Conservation (phyloP, 179 eudicot genomes). For the Gypsophila paniculata region DNA sequence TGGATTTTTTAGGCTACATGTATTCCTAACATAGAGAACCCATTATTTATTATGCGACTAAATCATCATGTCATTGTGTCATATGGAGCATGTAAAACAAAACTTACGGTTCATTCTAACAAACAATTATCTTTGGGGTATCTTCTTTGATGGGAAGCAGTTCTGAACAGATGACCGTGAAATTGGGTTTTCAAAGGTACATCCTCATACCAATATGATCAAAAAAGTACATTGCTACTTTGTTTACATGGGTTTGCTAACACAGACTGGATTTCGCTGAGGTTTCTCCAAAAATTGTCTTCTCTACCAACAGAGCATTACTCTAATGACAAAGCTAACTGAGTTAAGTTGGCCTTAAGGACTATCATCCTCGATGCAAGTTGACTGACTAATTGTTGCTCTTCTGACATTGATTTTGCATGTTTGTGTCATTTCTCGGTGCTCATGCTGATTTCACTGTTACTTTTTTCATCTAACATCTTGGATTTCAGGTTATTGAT, state of each 20-base stretch:
- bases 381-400: neutral
- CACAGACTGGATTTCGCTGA: neutral
- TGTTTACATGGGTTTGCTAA: neutral
- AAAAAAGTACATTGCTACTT: neutral
- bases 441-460: neutral
- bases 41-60: too few relatives aligned
- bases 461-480: slow-evolving; percentile 6
- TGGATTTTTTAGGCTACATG: too few relatives aligned
- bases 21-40: too few relatives aligned
- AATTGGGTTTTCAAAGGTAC: too few relatives aligned
- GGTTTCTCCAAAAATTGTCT: neutral
- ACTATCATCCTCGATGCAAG: neutral
- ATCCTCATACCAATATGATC: too few relatives aligned
- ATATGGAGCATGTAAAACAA: too few relatives aligned
- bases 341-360: neutral
- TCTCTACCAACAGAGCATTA: neutral
- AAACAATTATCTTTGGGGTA: too few relatives aligned
- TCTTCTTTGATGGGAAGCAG: too few relatives aligned
- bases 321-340: neutral
- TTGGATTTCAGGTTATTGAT: slow-evolving; percentile 54
- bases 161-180: too few relatives aligned
- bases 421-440: neutral
- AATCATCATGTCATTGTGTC: too few relatives aligned
- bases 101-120: too few relatives aligned
- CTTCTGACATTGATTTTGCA: neutral